These are phyloP conservation scores for Albugo laibachii DNA, from an alignment of 352 stramenopile genomes.

Conservation along the genomic window DNA sequence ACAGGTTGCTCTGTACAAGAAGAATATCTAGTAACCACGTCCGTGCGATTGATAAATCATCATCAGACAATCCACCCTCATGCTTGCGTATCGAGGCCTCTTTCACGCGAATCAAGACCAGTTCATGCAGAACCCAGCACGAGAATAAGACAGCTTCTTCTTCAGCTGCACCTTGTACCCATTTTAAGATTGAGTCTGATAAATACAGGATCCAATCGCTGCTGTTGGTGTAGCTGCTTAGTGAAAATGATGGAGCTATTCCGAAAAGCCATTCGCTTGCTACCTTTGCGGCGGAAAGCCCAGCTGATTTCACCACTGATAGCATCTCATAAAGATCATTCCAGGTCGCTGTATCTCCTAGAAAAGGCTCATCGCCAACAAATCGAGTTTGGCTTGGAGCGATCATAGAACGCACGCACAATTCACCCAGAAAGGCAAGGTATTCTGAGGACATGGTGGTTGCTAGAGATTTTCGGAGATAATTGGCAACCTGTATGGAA, in stretches of 20 bases:
- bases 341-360: background rate
- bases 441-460: conserved; percentile 14
- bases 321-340: background rate
- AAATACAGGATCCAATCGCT: background rate
- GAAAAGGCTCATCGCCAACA: background rate
- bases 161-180: background rate
- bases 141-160: background rate
- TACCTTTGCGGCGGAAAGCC: background rate
- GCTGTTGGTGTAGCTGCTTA: background rate
- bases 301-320: background rate
- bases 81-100: background rate
- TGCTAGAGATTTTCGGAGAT: conserved; percentile 9
- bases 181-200: background rate
- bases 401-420: background rate
- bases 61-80: background rate
- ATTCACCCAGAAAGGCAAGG: conserved; percentile 14
- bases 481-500: conserved; percentile 3
- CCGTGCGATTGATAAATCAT: background rate
- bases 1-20: too few relatives aligned
- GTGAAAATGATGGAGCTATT: background rate
- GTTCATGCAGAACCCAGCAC: background rate
- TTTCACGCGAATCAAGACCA: background rate
- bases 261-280: background rate
- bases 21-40: background rate
- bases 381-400: background rate